Evolutionary conservation across 2,329 filamentous ascomycete genomes (phyloP).

Genomic region (Saccharata proteae): DNA sequence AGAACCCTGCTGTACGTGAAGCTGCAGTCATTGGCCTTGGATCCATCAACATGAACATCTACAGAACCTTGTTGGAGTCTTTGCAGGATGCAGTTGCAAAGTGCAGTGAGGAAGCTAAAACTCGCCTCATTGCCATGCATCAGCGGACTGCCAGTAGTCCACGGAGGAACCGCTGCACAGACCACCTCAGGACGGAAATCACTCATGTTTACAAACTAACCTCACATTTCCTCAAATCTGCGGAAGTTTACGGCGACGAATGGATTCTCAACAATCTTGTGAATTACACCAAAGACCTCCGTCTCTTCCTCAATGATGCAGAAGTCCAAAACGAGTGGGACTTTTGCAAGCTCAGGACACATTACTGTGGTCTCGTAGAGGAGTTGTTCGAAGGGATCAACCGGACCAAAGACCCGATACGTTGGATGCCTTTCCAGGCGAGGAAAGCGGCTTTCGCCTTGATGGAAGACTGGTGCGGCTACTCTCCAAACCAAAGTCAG

Average conservation of each 20-base stretch:
- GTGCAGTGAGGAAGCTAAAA: conserved; percentile 80
- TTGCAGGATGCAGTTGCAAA: conserved; percentile 74
- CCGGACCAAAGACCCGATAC: conserved; percentile 66
- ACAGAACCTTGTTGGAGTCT: conserved; percentile 79
- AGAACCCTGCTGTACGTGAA: conserved; percentile 70
- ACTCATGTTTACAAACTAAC: conserved; percentile 94
- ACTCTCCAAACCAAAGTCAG: conserved; percentile 78
- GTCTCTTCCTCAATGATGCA: conserved; percentile 86
- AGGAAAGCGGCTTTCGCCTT: conserved; percentile 88
- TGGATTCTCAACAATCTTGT: conserved; percentile 85
- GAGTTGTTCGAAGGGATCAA: conserved; percentile 88
- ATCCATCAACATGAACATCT: conserved; percentile 90
- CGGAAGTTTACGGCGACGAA: conserved; percentile 71
- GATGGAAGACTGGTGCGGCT: conserved; percentile 99
- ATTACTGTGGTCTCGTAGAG: conserved; percentile 91
- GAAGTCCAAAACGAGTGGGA: conserved; percentile 93
- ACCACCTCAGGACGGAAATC: conserved; percentile 81
- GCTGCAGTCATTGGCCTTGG: conserved; percentile 86
- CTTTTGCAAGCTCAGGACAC: conserved; percentile 79
- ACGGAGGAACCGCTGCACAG: conserved; percentile 69
- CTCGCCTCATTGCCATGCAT: conserved; percentile 56
- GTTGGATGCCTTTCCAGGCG: conserved; percentile 97
- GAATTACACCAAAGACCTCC: conserved; percentile 80
- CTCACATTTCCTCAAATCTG: conserved; percentile 70
- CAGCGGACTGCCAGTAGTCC: conserved; percentile 75